Percentiles rank a stretch among this genome's conserved stretches.
phyloP scores from a whole-genome alignment of 140 eudicot genomes.

The Anethum foeniculum region DNA sequence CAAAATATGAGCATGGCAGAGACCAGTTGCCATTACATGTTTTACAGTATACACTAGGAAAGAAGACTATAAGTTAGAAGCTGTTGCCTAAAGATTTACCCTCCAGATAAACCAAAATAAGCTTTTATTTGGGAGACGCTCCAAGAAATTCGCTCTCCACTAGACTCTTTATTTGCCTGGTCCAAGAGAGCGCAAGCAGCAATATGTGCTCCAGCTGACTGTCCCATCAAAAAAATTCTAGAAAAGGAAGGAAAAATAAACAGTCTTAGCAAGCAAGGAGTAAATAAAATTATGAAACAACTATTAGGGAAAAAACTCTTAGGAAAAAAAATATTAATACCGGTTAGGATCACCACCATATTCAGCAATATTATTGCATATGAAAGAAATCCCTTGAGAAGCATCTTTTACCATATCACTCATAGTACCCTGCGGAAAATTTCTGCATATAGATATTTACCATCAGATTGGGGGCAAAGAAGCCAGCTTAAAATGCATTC shows the following conservation, averaged over 20 bases:
- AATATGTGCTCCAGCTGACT: constrained; percentile 98
- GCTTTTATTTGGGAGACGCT: constrained; percentile 78
- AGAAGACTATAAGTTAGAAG: not conserved
- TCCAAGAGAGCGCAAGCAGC: constrained; percentile 87
- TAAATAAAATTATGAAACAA: not conserved
- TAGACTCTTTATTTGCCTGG: constrained; percentile 76
- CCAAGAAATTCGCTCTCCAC: constrained; percentile 68
- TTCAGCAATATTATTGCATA: constrained; percentile 82
- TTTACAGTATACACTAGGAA: not conserved
- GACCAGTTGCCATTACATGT: not conserved
- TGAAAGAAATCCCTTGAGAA: constrained; percentile 79
- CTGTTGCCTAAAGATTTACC: constrained; percentile 36
- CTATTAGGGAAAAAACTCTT: not conserved
- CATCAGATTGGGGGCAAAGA: constrained; percentile 6
- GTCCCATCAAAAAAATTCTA: constrained; percentile 92
- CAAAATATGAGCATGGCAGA: not conserved
- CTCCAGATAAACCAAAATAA: constrained; percentile 94
- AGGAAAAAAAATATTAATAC: constrained; percentile 22
- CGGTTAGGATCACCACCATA: constrained; percentile 98
- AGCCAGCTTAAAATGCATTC: not conserved
- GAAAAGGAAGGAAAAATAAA: constrained; percentile 13
- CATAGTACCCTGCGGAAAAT: constrained; percentile 88
- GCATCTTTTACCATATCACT: constrained; percentile 94
- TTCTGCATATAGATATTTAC: constrained; percentile 35
- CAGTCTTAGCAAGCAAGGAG: not conserved